phyloP scores from a whole-genome alignment of 345 rosid genomes.

The Mallotus nudiflorus region DNA sequence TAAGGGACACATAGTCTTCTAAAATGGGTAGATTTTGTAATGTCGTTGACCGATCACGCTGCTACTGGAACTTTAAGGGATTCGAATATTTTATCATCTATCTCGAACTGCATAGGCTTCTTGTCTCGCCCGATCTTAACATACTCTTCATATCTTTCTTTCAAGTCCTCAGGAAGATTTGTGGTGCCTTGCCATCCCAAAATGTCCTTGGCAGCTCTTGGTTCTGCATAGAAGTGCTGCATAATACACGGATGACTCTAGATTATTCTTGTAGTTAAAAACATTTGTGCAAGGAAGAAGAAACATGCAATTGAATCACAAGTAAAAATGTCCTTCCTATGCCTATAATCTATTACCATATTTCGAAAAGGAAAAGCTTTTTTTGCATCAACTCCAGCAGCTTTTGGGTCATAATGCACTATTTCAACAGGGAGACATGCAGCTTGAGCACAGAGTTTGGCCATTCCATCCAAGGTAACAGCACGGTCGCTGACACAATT shows the following conservation, averaged over 20 bases:
- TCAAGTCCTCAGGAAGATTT: slow-evolving; percentile 78
- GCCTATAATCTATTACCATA: slow-evolving; percentile 49
- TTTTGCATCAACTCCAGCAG: slow-evolving; percentile 75
- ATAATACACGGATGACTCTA: slow-evolving; percentile 3
- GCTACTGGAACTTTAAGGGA: slow-evolving; percentile 71
- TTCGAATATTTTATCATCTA: slow-evolving; percentile 81
- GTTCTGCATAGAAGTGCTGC: slow-evolving; percentile 96
- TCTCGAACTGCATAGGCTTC: slow-evolving; percentile 68
- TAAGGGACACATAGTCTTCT: neutral
- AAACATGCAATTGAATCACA: neutral
- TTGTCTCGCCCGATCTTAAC: slow-evolving; percentile 81
- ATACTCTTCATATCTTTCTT: slow-evolving; percentile 77
- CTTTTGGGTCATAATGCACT: slow-evolving; percentile 90
- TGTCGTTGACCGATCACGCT: slow-evolving; percentile 31
- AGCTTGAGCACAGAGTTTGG: slow-evolving; percentile 86
- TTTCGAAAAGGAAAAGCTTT: slow-evolving; percentile 94
- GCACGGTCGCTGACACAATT: slow-evolving; percentile 91
- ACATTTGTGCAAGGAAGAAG: too few relatives aligned
- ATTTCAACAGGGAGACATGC: slow-evolving; percentile 71
- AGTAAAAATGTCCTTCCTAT: neutral
- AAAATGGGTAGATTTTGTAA: neutral
- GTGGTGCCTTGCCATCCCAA: slow-evolving; percentile 72
- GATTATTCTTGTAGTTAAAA: neutral
- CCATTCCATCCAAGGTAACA: slow-evolving; percentile 92
- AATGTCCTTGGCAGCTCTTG: slow-evolving; percentile 89